Conservation (phyloP, 768 basidiomycete species). For the Fomitopsis serialis region DNA sequence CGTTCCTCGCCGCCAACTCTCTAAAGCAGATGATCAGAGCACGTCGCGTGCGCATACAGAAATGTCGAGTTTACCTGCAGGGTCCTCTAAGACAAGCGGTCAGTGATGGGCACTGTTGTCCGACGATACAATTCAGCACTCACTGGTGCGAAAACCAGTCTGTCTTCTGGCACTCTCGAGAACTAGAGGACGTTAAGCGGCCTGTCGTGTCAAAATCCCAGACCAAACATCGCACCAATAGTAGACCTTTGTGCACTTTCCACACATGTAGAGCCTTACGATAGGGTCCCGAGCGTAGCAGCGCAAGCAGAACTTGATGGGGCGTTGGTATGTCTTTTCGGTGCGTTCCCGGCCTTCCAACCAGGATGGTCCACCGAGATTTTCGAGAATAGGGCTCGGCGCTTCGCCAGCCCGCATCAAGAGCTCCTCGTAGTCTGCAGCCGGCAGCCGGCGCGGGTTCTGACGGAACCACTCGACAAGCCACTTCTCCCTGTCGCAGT, state of each 20-base stretch:
- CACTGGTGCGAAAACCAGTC: constrained; percentile 22
- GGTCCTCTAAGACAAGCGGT: too few relatives aligned
- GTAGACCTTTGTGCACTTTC: background rate
- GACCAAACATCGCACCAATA: background rate
- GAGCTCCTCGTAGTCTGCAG: background rate
- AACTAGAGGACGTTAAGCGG: constrained; percentile 9
- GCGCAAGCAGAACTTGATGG: background rate
- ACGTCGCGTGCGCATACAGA: too few relatives aligned
- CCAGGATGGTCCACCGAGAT: background rate
- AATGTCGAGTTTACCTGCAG: too few relatives aligned
- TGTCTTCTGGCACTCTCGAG: constrained; percentile 18
- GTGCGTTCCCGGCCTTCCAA: background rate
- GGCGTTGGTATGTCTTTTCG: background rate
- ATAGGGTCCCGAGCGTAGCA: background rate
- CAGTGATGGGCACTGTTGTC: too few relatives aligned
- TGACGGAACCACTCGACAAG: constrained; percentile 2
- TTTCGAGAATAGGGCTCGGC: background rate
- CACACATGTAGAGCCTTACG: background rate
- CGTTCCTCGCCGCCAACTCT: too few relatives aligned
- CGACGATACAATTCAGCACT: too few relatives aligned
- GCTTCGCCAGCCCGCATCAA: background rate
- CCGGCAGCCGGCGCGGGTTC: background rate
- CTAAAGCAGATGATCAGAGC: too few relatives aligned
- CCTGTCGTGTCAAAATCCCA: background rate
- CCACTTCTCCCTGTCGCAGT: constrained; percentile 1